Evolutionary conservation across 2,329 filamentous ascomycete genomes (phyloP).

Genomic region (Aspergillus pseudoviridinutans): DNA sequence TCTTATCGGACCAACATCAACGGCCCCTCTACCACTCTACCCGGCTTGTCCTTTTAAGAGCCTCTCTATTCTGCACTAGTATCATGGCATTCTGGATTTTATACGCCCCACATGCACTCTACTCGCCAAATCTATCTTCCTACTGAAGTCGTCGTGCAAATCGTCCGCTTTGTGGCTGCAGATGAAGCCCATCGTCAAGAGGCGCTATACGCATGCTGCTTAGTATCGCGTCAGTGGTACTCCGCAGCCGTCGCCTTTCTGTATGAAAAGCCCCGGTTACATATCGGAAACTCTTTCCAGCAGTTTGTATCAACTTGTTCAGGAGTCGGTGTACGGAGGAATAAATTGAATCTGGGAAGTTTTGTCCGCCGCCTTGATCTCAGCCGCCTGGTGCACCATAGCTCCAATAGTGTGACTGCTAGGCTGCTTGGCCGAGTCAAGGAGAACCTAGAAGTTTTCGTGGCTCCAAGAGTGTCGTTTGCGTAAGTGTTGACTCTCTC

Average conservation of each 20-base stretch:
- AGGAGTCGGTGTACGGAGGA: slow-evolving; percentile 42
- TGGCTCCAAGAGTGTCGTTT: slow-evolving; percentile 57
- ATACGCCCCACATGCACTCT: slow-evolving; percentile 15
- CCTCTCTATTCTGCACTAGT: background rate
- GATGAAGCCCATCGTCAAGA: slow-evolving; percentile 38
- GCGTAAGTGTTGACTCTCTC: slow-evolving; percentile 36
- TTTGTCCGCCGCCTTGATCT: slow-evolving; percentile 54
- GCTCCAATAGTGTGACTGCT: slow-evolving; percentile 54
- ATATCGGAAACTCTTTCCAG: slow-evolving; percentile 48
- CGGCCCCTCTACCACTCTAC: background rate
- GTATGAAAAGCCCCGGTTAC: slow-evolving; percentile 51
- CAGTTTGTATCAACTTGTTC: slow-evolving; percentile 54
- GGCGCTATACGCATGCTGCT: slow-evolving; percentile 49
- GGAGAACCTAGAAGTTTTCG: slow-evolving; percentile 49
- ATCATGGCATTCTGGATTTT: slow-evolving; percentile 11
- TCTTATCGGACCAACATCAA: background rate
- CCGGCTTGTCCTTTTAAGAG: background rate
- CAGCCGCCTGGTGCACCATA: slow-evolving; percentile 55
- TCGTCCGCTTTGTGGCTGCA: slow-evolving; percentile 43
- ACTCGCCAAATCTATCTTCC: slow-evolving; percentile 43
- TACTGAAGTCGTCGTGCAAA: slow-evolving; percentile 51
- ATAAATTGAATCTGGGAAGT: slow-evolving; percentile 43
- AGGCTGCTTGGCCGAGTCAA: slow-evolving; percentile 54
- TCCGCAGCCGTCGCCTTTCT: slow-evolving; percentile 48
- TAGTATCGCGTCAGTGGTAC: slow-evolving; percentile 56